Percentiles rank a stretch among this genome's conserved stretches.
Conservation (phyloP, 495 filamentous ascomycete species). For the Margaritispora aquatica region DNA sequence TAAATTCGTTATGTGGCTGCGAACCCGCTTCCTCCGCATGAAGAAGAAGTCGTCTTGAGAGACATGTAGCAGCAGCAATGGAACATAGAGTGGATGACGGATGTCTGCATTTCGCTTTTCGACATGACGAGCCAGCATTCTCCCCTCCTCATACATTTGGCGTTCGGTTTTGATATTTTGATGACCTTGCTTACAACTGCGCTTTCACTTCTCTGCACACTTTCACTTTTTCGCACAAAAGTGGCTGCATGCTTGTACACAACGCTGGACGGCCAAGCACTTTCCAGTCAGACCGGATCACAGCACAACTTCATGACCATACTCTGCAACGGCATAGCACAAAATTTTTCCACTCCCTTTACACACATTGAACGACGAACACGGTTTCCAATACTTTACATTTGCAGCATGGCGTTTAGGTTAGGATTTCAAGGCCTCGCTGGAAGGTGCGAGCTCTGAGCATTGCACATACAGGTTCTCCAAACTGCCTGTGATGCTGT, state of each 20-base stretch:
- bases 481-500: background rate
- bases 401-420: background rate
- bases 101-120: background rate
- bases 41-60: conserved; percentile 3
- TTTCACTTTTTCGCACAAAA: background rate
- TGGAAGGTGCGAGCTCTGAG: background rate
- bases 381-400: background rate
- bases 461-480: background rate
- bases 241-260: background rate
- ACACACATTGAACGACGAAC: background rate
- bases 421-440: background rate
- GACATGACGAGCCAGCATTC: background rate
- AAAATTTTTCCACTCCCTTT: background rate
- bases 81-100: background rate
- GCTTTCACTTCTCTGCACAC: background rate
- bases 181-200: background rate
- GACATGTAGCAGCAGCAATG: conserved; percentile 36
- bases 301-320: background rate
- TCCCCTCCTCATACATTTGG: background rate
- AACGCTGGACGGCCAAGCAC: background rate
- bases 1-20: conserved; percentile 47
- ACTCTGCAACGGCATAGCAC: background rate
- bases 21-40: conserved; percentile 31
- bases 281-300: background rate
- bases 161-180: background rate